A percentile compares a stretch with the other conserved stretches of the same genome.
These are phyloP conservation scores for Lodderomyces beijingensis DNA, from an alignment of 1,139 yeast species.

Conservation along the genomic window DNA sequence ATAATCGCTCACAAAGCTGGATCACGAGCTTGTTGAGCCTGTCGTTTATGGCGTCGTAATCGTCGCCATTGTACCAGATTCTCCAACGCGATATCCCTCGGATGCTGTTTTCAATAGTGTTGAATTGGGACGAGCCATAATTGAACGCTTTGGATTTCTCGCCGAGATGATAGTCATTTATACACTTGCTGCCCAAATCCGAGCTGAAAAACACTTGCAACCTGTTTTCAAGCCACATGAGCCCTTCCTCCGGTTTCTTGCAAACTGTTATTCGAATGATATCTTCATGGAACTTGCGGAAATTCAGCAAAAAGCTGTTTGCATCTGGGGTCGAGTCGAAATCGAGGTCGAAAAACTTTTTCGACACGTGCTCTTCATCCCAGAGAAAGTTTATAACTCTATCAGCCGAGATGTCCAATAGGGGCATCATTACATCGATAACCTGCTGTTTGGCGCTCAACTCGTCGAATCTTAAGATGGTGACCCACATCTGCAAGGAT, in stretches of 20 bases:
- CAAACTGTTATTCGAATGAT: conserved; percentile 85
- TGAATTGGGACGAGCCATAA: conserved; percentile 77
- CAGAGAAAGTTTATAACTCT: conserved; percentile 72
- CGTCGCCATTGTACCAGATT: conserved; percentile 75
- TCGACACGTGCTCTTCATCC: conserved; percentile 61
- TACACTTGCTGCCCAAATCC: conserved; percentile 63
- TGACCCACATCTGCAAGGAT: conserved; percentile 92
- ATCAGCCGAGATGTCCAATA: conserved; percentile 74
- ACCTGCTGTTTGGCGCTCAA: conserved; percentile 50
- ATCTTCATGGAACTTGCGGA: conserved; percentile 83
- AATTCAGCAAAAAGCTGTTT: conserved; percentile 71
- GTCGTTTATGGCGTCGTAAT: conserved; percentile 54
- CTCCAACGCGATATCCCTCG: conserved; percentile 97
- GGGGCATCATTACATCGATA: conserved; percentile 53
- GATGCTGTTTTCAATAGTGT: conserved; percentile 82
- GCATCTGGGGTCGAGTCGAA: conserved; percentile 87
- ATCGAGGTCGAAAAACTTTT: conserved; percentile 69
- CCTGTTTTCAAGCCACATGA: conserved; percentile 75
- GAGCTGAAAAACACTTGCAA: conserved; percentile 71
- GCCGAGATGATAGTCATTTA: conserved; percentile 52
- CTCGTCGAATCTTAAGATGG: conserved; percentile 78
- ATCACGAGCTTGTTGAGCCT: conserved; percentile 64
- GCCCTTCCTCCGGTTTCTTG: conserved; percentile 76
- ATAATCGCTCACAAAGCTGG: conserved; percentile 68
- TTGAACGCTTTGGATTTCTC: conserved; percentile 69